Evolutionary conservation across 2,329 filamentous ascomycete species (phyloP).

Genomic region (Cladosporium sp.): DNA sequence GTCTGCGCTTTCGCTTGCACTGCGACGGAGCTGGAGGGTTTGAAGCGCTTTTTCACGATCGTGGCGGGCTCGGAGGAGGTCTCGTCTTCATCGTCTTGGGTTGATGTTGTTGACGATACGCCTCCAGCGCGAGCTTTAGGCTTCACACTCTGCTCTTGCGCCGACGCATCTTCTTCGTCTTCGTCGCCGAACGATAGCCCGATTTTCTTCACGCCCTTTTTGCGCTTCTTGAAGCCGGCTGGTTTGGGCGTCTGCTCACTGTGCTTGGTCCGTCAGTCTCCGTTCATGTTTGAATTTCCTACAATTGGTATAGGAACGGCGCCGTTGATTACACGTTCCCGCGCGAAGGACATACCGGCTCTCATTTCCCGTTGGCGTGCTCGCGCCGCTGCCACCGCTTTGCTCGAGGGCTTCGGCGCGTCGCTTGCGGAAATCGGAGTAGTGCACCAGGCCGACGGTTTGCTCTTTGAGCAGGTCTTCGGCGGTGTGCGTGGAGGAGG

Average conservation of each 20-base stretch:
- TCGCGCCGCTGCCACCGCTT: slow-evolving; percentile 57
- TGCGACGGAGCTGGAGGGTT: slow-evolving; percentile 61
- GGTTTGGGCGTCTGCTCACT: slow-evolving; percentile 55
- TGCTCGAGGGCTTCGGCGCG: slow-evolving; percentile 91
- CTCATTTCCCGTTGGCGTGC: slow-evolving; percentile 53
- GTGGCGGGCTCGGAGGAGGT: slow-evolving; percentile 27
- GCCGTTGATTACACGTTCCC: too few species aligned
- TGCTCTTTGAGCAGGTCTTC: slow-evolving; percentile 80
- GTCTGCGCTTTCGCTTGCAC: slow-evolving; percentile 73
- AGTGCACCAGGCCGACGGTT: slow-evolving; percentile 85
- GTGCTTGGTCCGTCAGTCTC: slow-evolving; percentile 57
- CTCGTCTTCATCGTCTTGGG: not conserved
- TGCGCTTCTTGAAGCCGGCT: slow-evolving; percentile 57
- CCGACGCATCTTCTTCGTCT: slow-evolving; percentile 49
- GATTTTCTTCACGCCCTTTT: slow-evolving; percentile 49
- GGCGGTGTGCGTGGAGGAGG: slow-evolving; percentile 71
- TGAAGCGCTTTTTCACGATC: slow-evolving; percentile 49
- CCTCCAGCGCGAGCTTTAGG: not conserved
- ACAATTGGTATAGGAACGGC: too few species aligned
- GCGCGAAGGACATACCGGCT: slow-evolving; percentile 1
- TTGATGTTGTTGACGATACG: not conserved
- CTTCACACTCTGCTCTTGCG: not conserved
- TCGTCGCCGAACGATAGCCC: slow-evolving; percentile 69
- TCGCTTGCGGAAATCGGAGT: slow-evolving; percentile 93
- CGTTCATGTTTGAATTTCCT: not conserved